These are phyloP conservation scores for Paraconiothyrium sp. DNA, from an alignment of 2,329 filamentous ascomycete genomes.

Conservation along the genomic window DNA sequence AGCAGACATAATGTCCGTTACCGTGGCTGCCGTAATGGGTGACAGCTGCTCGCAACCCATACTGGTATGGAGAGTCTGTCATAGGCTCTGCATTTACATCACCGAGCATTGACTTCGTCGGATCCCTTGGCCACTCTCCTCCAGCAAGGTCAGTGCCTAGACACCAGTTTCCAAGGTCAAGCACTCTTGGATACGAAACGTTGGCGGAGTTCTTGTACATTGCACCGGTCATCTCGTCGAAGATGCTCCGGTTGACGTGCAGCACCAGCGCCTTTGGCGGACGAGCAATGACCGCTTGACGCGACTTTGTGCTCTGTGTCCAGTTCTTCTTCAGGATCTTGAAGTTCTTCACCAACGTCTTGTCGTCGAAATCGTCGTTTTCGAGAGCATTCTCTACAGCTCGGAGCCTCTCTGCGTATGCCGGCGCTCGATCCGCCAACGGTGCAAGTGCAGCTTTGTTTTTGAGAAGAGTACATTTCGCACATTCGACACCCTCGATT, in stretches of 20 bases:
- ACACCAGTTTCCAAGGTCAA: conserved; percentile 88
- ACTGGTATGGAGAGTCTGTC: conserved; percentile 60
- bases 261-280: conserved; percentile 82
- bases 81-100: conserved; percentile 54
- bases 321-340: conserved; percentile 68
- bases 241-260: conserved; percentile 91
- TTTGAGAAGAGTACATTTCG: conserved; percentile 82
- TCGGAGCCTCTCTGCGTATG: conserved; percentile 65
- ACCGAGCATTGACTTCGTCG: conserved; percentile 77
- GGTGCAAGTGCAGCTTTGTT: conserved; percentile 54
- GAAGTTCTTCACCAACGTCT: conserved; percentile 60
- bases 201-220: conserved; percentile 84
- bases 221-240: conserved; percentile 81
- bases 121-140: conserved; percentile 77
- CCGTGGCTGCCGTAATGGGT: conserved; percentile 92
- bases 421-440: conserved; percentile 48
- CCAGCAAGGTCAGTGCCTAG: conserved; percentile 67
- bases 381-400: conserved; percentile 77
- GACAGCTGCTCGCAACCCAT: conserved; percentile 83
- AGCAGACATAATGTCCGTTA: conserved; percentile 95
- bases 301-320: conserved; percentile 83
- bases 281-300: conserved; percentile 85
- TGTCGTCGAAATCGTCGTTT: conserved; percentile 75
- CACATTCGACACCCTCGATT: conserved; percentile 90
- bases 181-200: conserved; percentile 76